Percentiles rank a stretch among this genome's conserved stretches.
These are phyloP conservation scores for Mesotaenium endlicherianum DNA, from an alignment of 139 green algal genomes.

Conservation along the genomic window DNA sequence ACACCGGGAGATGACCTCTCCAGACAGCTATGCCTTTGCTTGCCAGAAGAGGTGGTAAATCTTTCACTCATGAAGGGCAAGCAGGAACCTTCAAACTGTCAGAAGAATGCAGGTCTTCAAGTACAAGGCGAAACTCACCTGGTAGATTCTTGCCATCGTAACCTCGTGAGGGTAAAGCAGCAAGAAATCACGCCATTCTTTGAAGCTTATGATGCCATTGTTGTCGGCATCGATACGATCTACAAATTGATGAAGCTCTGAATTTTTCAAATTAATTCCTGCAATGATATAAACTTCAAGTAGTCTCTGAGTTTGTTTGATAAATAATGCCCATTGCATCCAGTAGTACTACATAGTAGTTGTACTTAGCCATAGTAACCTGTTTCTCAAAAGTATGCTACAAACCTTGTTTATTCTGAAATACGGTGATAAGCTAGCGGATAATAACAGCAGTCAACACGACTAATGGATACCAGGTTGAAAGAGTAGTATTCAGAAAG, in stretches of 20 bases:
- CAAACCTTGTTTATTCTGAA: too few relatives aligned
- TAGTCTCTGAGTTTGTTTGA: too few relatives aligned
- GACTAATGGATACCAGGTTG: not conserved
- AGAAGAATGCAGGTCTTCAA: too few relatives aligned
- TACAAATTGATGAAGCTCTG: slow-evolving; percentile 11
- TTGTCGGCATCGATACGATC: slow-evolving; percentile 1
- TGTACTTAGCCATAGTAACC: too few relatives aligned
- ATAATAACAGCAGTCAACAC: not conserved
- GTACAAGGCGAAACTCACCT: not conserved
- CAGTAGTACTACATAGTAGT: too few relatives aligned
- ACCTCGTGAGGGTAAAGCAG: slow-evolving; percentile 25
- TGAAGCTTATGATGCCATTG: slow-evolving; percentile 22
- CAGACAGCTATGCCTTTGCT: too few relatives aligned
- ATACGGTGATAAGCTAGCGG: not conserved
- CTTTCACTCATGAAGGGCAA: too few relatives aligned
- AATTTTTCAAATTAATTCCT: not conserved
- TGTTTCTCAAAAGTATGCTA: too few relatives aligned
- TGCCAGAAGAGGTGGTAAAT: too few relatives aligned
- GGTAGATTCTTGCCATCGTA: slow-evolving; percentile 13
- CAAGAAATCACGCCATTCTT: slow-evolving; percentile 33
- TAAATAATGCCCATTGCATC: too few relatives aligned
- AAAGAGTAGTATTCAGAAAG: not conserved
- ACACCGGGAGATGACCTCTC: too few relatives aligned
- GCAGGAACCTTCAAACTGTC: too few relatives aligned
- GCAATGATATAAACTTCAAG: not conserved